Evolutionary conservation across 2,329 filamentous ascomycete species (phyloP), one percentile per base, ranked within the genome.

Genomic region (Hymenoscyphus albidus): DNA sequence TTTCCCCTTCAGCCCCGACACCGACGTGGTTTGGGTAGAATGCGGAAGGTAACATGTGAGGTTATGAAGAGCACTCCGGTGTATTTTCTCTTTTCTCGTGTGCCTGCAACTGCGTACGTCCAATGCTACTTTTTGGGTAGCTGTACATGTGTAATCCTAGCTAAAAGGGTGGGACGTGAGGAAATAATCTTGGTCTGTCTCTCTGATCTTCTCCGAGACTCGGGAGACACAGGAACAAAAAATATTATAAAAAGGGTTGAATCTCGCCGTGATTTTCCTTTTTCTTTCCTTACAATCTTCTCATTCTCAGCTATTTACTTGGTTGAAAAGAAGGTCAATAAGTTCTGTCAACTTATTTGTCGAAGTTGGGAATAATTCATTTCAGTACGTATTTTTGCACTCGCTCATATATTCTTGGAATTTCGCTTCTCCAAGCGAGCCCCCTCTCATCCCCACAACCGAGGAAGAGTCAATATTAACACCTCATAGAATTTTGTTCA

Each of bases 1-100:
- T 51, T 10, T 9, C 42, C 44, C 18, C 44, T 51, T 51, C 44
- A 51, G 44, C 44, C 18, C 44, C n/a, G 44, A 51, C 44, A 10
- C 18, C 35, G 35, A 35, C 35, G 5, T 35, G 35, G 44, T 9
- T 51, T 51, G n/a, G 22, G 44, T 18, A 51, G 44, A 51, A 51
- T 22, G 44, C 44, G 44, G 44, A 51, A 51, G 44, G 44, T 51
- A 51, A n/a, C 44, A 51, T 51, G 44, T 51, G 35, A 35, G 35
- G 35, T 35, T 35, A 51, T 51, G 44, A 12, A 51, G 9, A 51
- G 44, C 18, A 51, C 22, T 6, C n/a, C 18, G 18, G 18, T 51
- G 44, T 51, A 51, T 51, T 18, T 5, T 22, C 22, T 22, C 18
- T 10, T 51, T 35, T 35, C 35, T 51, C 44, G 22, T 51, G 44